Conservation (phyloP, 257 asterid genomes). For the Scutellaria minor region DNA sequence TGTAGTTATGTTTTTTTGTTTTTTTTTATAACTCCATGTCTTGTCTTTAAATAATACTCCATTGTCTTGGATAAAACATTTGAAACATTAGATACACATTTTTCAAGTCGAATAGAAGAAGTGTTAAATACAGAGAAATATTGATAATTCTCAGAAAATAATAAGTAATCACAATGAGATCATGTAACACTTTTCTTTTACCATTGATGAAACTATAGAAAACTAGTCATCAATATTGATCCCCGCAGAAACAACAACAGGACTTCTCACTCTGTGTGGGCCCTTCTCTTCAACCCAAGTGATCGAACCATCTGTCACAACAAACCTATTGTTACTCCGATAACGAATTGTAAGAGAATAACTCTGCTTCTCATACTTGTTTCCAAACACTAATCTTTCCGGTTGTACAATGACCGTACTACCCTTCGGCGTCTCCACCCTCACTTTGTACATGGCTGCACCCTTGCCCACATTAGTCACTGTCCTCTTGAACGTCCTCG, state of each 20-base stretch:
- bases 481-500: constrained; percentile 32
- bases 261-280: constrained; percentile 49
- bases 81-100: too few relatives aligned
- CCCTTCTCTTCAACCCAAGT: constrained; percentile 55
- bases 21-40: too few relatives aligned
- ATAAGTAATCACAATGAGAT: too few relatives aligned
- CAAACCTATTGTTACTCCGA: constrained; percentile 17
- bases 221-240: constrained; percentile 21
- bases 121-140: too few relatives aligned
- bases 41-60: too few relatives aligned
- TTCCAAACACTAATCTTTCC: constrained; percentile 30
- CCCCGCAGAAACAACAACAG: constrained; percentile 45
- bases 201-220: too few relatives aligned
- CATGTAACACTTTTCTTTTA: too few relatives aligned
- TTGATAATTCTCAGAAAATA: too few relatives aligned
- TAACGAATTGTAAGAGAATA: constrained; percentile 37
- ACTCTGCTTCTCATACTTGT: constrained; percentile 42
- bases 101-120: too few relatives aligned
- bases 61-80: too few relatives aligned
- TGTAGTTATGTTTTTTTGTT: too few relatives aligned
- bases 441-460: constrained; percentile 33
- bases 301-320: constrained; percentile 42
- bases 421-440: constrained; percentile 29
- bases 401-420: constrained; percentile 33
- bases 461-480: constrained; percentile 43